phyloP scores from a whole-genome alignment of 805 yeast species.

The Crinitomyces ghanaensis region DNA sequence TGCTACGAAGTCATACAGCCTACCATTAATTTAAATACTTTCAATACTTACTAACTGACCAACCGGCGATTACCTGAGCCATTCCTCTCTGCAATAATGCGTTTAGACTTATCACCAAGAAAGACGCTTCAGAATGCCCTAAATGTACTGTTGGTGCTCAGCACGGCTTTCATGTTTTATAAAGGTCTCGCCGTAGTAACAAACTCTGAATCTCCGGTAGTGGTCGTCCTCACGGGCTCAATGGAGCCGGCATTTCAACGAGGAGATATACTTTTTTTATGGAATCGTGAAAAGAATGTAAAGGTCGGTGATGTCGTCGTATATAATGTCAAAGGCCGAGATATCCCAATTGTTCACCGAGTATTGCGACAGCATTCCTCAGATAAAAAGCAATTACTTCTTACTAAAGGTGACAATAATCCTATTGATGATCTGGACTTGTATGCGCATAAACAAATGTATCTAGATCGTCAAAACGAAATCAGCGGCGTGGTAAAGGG shows the following conservation, averaged over 20 bases:
- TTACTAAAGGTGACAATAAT: constrained; percentile 96
- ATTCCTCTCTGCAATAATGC: no score
- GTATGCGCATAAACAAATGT: constrained; percentile 64
- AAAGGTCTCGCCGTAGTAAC: constrained; percentile 65
- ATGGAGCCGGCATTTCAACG: constrained; percentile 99
- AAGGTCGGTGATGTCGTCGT: constrained; percentile 91
- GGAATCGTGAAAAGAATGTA: constrained; percentile 65
- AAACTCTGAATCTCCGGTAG: constrained; percentile 84
- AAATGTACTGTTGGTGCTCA: constrained; percentile 63
- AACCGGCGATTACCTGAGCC: no score
- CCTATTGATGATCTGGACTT: constrained; percentile 82
- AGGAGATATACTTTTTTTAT: constrained; percentile 84
- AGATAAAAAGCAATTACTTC: constrained; percentile 46
- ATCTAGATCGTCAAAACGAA: constrained; percentile 66
- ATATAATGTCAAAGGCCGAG: constrained; percentile 65
- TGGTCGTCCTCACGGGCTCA: constrained; percentile 93
- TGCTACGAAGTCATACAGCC: no score
- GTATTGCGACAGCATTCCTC: constrained; percentile 72
- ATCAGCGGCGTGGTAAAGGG: constrained; percentile 81
- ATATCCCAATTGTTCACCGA: constrained; percentile 94
- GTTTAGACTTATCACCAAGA: constrained; percentile 9
- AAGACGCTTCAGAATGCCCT: constrained; percentile 38
- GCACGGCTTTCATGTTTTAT: constrained; percentile 91
- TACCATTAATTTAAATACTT: no score
- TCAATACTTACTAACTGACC: no score